A percentile compares a stretch with the other conserved stretches of the same genome.
Evolutionary conservation across 179 eudicot genomes (phyloP).

Genomic region (Silene noctiflora): DNA sequence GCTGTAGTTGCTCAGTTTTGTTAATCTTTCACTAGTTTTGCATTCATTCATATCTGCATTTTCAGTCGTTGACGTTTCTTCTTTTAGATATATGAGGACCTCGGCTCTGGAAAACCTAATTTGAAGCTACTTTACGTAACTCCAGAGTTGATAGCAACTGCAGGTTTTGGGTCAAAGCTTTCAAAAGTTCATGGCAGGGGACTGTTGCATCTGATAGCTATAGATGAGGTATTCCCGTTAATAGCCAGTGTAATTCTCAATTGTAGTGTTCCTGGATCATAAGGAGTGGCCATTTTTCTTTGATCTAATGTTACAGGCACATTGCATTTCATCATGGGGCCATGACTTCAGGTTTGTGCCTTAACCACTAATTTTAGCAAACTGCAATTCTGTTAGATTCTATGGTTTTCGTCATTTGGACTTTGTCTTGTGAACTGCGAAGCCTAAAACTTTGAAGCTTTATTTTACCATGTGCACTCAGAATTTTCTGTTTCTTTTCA

Average conservation of each 20-base stretch:
- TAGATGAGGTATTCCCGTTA: slow-evolving; percentile 70
- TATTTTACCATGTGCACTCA: neutral
- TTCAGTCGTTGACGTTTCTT: slow-evolving; percentile 15
- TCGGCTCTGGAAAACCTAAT: slow-evolving; percentile 76
- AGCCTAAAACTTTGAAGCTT: neutral
- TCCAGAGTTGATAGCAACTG: slow-evolving; percentile 87
- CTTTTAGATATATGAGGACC: slow-evolving; percentile 78
- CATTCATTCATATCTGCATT: slow-evolving; percentile 10
- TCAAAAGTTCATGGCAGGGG: slow-evolving; percentile 77
- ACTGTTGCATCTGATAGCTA: slow-evolving; percentile 78
- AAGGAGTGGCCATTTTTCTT: slow-evolving; percentile 13
- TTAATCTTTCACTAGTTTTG: neutral
- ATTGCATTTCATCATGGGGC: slow-evolving; percentile 96
- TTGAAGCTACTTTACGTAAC: slow-evolving; percentile 86
- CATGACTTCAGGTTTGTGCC: slow-evolving; percentile 83
- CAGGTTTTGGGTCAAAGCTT: slow-evolving; percentile 72
- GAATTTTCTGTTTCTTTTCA: slow-evolving; percentile 9
- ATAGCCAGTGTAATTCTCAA: slow-evolving; percentile 15
- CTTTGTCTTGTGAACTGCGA: neutral
- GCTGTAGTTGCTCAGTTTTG: slow-evolving; percentile 9
- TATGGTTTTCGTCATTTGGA: neutral
- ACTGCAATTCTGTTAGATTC: neutral
- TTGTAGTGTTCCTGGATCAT: neutral
- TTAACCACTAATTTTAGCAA: neutral
- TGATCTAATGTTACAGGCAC: slow-evolving; percentile 59